phyloP scores from a whole-genome alignment of 2,329 filamentous ascomycete genomes.

The Ceratocystiopsis minuta region DNA sequence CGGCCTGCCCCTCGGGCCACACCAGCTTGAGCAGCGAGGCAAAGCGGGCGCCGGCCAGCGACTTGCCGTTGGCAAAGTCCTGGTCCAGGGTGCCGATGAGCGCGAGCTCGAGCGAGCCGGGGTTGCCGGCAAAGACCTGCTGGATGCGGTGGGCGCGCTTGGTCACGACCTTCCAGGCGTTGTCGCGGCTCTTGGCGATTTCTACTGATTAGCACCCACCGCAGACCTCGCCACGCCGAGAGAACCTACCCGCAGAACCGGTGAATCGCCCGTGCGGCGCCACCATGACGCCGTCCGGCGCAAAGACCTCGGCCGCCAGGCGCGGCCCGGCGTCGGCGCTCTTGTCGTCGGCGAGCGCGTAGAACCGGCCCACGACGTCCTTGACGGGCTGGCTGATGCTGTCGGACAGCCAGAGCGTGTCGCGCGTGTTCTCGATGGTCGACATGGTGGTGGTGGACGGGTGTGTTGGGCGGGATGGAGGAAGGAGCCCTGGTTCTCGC shows the following conservation, averaged over 20 bases:
- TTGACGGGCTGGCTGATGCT: background rate
- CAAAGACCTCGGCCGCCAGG: background rate
- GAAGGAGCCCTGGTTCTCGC: too few relatives aligned
- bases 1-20: background rate
- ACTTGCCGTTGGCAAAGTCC: background rate
- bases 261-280: background rate
- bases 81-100: background rate
- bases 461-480: too few relatives aligned
- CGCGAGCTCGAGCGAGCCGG: background rate
- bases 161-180: background rate
- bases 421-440: background rate
- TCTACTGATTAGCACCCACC: background rate
- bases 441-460: background rate
- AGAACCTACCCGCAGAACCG: background rate
- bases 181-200: background rate
- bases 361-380: background rate
- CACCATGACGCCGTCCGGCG: background rate
- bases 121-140: background rate
- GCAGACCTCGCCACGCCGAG: background rate
- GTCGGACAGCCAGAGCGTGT: constrained; percentile 1
- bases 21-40: background rate
- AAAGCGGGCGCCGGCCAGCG: background rate
- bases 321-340: background rate
- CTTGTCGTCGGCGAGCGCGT: background rate
- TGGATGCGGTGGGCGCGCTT: background rate